Evolutionary conservation across 2,329 filamentous ascomycete genomes (phyloP).

Genomic region (Fusarium miscanthi): DNA sequence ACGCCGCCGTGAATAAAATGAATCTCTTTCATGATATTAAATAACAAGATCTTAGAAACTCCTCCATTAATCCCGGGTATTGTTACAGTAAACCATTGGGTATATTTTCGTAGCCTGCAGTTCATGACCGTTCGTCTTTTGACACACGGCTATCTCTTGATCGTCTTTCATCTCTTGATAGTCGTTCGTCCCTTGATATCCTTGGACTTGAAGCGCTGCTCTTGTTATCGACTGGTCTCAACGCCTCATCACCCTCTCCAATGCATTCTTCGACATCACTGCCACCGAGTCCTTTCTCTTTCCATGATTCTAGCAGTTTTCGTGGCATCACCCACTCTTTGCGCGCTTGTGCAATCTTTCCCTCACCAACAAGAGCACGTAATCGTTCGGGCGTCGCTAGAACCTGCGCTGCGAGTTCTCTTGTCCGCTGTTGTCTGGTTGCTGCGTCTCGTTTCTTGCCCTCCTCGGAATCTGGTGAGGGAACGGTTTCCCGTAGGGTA

Average conservation of each 20-base stretch:
- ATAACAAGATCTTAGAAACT: no score
- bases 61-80: background rate
- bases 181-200: conserved; percentile 35
- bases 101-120: conserved; percentile 35
- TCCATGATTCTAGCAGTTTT: conserved; percentile 64
- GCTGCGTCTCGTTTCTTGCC: conserved; percentile 50
- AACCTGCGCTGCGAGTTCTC: conserved; percentile 71
- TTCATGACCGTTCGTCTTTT: conserved; percentile 31
- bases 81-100: conserved; percentile 28
- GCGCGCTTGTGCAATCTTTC: conserved; percentile 69
- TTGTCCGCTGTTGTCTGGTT: conserved; percentile 54
- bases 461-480: conserved; percentile 57
- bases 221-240: conserved; percentile 45
- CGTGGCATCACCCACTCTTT: conserved; percentile 66
- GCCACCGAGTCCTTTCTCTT: conserved; percentile 65
- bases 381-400: conserved; percentile 71
- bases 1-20: background rate
- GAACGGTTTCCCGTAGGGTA: conserved; percentile 60
- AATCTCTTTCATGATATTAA: background rate
- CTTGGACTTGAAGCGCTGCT: conserved; percentile 34
- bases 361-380: conserved; percentile 66
- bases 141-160: conserved; percentile 36
- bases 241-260: conserved; percentile 64
- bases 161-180: conserved; percentile 32
- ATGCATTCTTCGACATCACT: conserved; percentile 64